Conservation (phyloP, 2,329 filamentous ascomycete genomes). For the Fusarium sp. region DNA sequence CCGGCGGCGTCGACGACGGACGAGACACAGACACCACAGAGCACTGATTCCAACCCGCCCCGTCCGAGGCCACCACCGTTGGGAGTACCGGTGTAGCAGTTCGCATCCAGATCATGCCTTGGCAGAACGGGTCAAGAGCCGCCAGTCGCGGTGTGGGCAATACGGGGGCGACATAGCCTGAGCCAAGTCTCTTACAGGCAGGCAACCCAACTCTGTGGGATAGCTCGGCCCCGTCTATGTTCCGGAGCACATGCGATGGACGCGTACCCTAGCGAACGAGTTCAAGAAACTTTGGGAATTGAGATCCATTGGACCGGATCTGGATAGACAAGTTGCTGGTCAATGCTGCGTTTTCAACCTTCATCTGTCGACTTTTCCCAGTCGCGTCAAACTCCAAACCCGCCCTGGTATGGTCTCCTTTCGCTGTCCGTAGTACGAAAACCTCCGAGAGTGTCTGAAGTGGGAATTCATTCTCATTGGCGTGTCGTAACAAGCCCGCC, state of each 20-base stretch:
- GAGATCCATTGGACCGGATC: background rate
- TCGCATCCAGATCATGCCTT: background rate
- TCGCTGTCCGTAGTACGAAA: background rate
- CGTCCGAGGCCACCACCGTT: background rate
- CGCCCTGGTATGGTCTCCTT: background rate
- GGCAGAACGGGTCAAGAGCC: background rate
- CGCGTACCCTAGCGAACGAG: background rate
- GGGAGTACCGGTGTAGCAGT: background rate
- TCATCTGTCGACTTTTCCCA: background rate
- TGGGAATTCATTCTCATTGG: slow-evolving; percentile 7
- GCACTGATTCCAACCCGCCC: background rate
- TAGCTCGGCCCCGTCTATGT: background rate
- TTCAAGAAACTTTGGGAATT: background rate
- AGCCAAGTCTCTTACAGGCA: slow-evolving; percentile 1
- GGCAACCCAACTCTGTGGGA: background rate
- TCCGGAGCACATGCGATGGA: background rate
- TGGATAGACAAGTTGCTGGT: background rate
- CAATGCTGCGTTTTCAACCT: background rate
- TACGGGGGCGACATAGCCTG: background rate
- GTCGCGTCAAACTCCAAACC: background rate
- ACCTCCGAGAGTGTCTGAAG: background rate
- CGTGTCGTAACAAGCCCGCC: background rate
- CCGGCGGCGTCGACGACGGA: background rate
- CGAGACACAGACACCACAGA: background rate
- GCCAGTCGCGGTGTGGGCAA: background rate